Evolutionary conservation across 768 basidiomycete species (phyloP).

Genomic region (Lepiota brunneoincarnata): DNA sequence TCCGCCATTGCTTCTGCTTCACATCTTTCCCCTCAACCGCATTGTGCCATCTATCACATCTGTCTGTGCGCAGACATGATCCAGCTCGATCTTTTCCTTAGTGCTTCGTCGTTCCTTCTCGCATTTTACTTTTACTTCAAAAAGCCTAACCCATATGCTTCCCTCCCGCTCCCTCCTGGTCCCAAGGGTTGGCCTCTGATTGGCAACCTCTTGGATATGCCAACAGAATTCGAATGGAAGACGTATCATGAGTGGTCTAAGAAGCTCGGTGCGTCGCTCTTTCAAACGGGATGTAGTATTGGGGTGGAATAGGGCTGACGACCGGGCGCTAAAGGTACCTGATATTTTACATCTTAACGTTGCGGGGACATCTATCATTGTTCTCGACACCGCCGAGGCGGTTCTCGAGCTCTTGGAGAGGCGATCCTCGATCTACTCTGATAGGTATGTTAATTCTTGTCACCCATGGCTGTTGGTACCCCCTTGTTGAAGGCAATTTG

Average conservation of each 20-base stretch:
- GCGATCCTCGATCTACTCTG: slow-evolving; percentile 38
- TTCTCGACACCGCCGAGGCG: slow-evolving; percentile 36
- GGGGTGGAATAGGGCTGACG: too few relatives aligned
- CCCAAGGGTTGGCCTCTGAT: slow-evolving; percentile 37
- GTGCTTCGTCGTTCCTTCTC: slow-evolving; percentile 14
- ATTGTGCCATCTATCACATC: not conserved
- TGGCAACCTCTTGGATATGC: slow-evolving; percentile 39
- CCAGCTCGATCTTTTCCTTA: slow-evolving; percentile 13
- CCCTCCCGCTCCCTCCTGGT: slow-evolving; percentile 36
- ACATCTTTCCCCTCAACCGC: too few relatives aligned
- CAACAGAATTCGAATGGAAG: slow-evolving; percentile 30
- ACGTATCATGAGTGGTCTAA: slow-evolving; percentile 39
- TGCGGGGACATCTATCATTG: slow-evolving; percentile 22
- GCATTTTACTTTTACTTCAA: slow-evolving; percentile 20
- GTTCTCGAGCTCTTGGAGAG: slow-evolving; percentile 41
- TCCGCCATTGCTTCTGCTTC: too few relatives aligned
- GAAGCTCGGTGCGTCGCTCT: slow-evolving; percentile 26
- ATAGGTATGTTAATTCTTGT: slow-evolving; percentile 17
- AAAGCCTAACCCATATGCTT: not conserved
- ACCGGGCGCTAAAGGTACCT: slow-evolving; percentile 16
- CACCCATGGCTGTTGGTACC: not conserved
- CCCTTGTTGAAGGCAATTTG: not conserved
- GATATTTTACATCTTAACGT: slow-evolving; percentile 27
- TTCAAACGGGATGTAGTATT: too few relatives aligned
- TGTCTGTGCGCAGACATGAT: slow-evolving; percentile 9